These are phyloP conservation scores for Fagopyrum homotropicum DNA, from an alignment of 148 eudicot genomes.

Conservation along the genomic window DNA sequence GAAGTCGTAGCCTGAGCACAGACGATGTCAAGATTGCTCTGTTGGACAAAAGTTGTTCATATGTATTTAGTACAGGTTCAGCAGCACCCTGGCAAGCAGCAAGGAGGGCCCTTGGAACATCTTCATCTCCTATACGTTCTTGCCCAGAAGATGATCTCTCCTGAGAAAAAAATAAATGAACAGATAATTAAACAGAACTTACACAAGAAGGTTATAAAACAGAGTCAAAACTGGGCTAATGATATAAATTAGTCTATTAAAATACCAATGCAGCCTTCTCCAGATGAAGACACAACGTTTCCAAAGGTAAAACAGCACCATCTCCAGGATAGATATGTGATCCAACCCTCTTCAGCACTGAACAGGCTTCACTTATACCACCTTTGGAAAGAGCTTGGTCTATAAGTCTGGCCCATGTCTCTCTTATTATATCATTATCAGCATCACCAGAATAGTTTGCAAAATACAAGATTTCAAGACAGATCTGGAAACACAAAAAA, in stretches of 20 bases:
- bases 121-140: slow-evolving; percentile 84
- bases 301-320: slow-evolving; percentile 76
- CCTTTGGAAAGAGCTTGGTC: slow-evolving; percentile 84
- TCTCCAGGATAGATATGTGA: slow-evolving; percentile 88
- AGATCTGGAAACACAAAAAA: slow-evolving; percentile 40
- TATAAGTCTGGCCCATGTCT: slow-evolving; percentile 92
- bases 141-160: slow-evolving; percentile 62
- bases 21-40: slow-evolving; percentile 83
- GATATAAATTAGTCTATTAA: not conserved
- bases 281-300: slow-evolving; percentile 86
- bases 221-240: not conserved
- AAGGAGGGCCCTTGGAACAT: slow-evolving; percentile 84
- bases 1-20: slow-evolving; percentile 64
- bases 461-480: slow-evolving; percentile 90
- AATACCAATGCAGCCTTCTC: slow-evolving; percentile 95
- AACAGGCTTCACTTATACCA: slow-evolving; percentile 93
- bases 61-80: slow-evolving; percentile 85
- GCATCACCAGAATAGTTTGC: slow-evolving; percentile 96
- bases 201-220: not conserved
- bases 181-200: not conserved
- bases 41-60: slow-evolving; percentile 71
- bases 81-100: slow-evolving; percentile 84
- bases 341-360: slow-evolving; percentile 87
- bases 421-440: slow-evolving; percentile 80
- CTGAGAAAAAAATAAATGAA: slow-evolving; percentile 23